A percentile compares a stretch with the other conserved stretches of the same genome.
Evolutionary conservation across 805 yeast genomes (phyloP).

Genomic region (Myxozyma monticola): DNA sequence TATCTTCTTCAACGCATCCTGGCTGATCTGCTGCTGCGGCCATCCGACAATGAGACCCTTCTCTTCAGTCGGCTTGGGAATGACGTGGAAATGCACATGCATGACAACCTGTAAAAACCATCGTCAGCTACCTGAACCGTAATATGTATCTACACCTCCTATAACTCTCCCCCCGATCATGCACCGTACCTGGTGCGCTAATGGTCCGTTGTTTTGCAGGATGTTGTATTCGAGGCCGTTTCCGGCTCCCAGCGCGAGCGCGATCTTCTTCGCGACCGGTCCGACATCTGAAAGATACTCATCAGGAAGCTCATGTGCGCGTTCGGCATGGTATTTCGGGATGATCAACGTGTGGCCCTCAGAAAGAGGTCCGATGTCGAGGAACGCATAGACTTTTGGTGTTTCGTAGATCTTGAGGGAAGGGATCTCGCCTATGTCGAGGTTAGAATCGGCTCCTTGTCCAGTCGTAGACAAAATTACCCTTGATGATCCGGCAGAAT

Average conservation of each 20-base stretch:
- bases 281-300: slow-evolving; percentile 82
- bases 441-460: not conserved
- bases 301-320: slow-evolving; percentile 88
- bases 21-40: slow-evolving; percentile 85
- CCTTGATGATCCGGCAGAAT: slow-evolving; percentile 14
- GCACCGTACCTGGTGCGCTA: slow-evolving; percentile 75
- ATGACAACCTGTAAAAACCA: slow-evolving; percentile 56
- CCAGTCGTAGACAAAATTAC: not conserved
- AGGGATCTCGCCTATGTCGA: slow-evolving; percentile 77
- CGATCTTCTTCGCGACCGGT: slow-evolving; percentile 85
- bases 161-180: too few relatives aligned
- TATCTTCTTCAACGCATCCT: slow-evolving; percentile 64
- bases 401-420: slow-evolving; percentile 88
- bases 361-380: slow-evolving; percentile 62
- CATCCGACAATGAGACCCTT: slow-evolving; percentile 88
- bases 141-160: too few relatives aligned
- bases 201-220: slow-evolving; percentile 84
- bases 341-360: slow-evolving; percentile 20
- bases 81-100: slow-evolving; percentile 95
- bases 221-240: slow-evolving; percentile 78
- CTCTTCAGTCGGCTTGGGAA: slow-evolving; percentile 74
- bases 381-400: slow-evolving; percentile 70
- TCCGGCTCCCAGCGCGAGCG: slow-evolving; percentile 58
- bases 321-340: slow-evolving; percentile 92
- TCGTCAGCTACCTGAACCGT: not conserved